phyloP scores from a whole-genome alignment of 371 early-diverging fungal genomes.

The Rhizomucor pusillus region DNA sequence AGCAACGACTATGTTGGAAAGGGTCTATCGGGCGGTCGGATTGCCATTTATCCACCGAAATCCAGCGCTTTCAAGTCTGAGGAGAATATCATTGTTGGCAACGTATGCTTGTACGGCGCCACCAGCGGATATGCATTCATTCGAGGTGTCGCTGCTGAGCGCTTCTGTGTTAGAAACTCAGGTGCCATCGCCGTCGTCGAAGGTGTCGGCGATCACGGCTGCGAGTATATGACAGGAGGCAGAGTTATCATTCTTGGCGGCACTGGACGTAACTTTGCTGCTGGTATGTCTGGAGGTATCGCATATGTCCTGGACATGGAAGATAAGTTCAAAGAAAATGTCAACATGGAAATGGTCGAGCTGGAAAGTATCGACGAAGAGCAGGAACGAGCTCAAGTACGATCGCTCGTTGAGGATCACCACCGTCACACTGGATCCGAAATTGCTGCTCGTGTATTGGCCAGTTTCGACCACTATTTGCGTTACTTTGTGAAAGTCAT shows the following conservation, averaged over 20 bases:
- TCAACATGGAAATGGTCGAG: slow-evolving; percentile 89
- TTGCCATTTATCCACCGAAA: slow-evolving; percentile 88
- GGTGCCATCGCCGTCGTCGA: slow-evolving; percentile 94
- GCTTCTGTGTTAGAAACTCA: slow-evolving; percentile 96
- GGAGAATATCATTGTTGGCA: slow-evolving; percentile 92
- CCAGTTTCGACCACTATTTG: slow-evolving; percentile 52
- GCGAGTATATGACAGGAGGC: slow-evolving; percentile 98
- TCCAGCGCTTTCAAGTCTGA: slow-evolving; percentile 71
- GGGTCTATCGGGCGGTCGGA: slow-evolving; percentile 89
- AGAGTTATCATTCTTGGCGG: slow-evolving; percentile 81
- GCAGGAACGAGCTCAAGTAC: slow-evolving; percentile 74
- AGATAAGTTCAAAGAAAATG: slow-evolving; percentile 35
- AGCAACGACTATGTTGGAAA: slow-evolving; percentile 97
- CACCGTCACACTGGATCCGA: slow-evolving; percentile 80
- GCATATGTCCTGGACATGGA: slow-evolving; percentile 74
- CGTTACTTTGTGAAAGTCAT: slow-evolving; percentile 76
- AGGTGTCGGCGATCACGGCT: slow-evolving; percentile 97
- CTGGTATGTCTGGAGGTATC: slow-evolving; percentile 92
- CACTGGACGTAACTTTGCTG: slow-evolving; percentile 91
- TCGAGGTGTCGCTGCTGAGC: slow-evolving; percentile 95
- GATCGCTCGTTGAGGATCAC: slow-evolving; percentile 78
- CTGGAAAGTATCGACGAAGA: slow-evolving; percentile 74
- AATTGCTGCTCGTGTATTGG: slow-evolving; percentile 69
- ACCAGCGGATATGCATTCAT: slow-evolving; percentile 90
- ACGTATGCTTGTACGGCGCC: slow-evolving; percentile 96